phyloP scores from a whole-genome alignment of 2,329 filamentous ascomycete species.

The Phoma sp. region DNA sequence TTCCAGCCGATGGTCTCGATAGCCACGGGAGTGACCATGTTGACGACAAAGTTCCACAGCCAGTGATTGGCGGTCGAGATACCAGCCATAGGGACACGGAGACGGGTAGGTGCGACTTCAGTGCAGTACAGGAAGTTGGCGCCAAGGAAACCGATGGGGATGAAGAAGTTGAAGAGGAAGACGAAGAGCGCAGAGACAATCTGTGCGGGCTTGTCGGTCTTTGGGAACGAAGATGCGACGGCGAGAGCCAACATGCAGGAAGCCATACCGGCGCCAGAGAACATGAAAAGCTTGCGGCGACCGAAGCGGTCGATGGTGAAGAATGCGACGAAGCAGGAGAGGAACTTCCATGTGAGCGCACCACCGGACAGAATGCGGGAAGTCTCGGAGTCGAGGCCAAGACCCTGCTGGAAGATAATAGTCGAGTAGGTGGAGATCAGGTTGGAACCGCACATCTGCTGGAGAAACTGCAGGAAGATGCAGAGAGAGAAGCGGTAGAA shows the following conservation, averaged over 20 bases:
- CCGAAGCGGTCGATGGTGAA: slow-evolving; percentile 76
- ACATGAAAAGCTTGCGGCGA: slow-evolving; percentile 64
- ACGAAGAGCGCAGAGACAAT: slow-evolving; percentile 64
- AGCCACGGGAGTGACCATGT: slow-evolving; percentile 49
- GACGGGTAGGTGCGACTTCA: slow-evolving; percentile 62
- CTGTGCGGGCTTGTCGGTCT: slow-evolving; percentile 55
- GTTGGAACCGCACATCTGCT: slow-evolving; percentile 61
- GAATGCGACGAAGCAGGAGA: slow-evolving; percentile 68
- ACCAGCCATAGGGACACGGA: slow-evolving; percentile 63
- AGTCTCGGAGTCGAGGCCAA: slow-evolving; percentile 55
- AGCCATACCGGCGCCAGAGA: slow-evolving; percentile 61
- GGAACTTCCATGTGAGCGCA: slow-evolving; percentile 64
- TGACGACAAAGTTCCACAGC: slow-evolving; percentile 52
- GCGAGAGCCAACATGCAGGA: slow-evolving; percentile 63
- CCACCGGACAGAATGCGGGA: slow-evolving; percentile 69
- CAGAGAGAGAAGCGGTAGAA: slow-evolving; percentile 64
- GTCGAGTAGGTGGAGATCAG: slow-evolving; percentile 59
- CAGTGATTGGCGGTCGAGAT: slow-evolving; percentile 64
- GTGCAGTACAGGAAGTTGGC: slow-evolving; percentile 68
- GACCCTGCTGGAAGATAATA: slow-evolving; percentile 53
- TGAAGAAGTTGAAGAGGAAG: slow-evolving; percentile 68
- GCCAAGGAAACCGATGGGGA: slow-evolving; percentile 66
- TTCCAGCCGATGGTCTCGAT: slow-evolving; percentile 60
- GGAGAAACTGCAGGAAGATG: slow-evolving; percentile 59
- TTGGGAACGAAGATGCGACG: slow-evolving; percentile 59